Percentiles rank a stretch among this genome's conserved stretches.
Evolutionary conservation across 768 basidiomycete species (phyloP).

Genomic region (Lenzites betulinus): DNA sequence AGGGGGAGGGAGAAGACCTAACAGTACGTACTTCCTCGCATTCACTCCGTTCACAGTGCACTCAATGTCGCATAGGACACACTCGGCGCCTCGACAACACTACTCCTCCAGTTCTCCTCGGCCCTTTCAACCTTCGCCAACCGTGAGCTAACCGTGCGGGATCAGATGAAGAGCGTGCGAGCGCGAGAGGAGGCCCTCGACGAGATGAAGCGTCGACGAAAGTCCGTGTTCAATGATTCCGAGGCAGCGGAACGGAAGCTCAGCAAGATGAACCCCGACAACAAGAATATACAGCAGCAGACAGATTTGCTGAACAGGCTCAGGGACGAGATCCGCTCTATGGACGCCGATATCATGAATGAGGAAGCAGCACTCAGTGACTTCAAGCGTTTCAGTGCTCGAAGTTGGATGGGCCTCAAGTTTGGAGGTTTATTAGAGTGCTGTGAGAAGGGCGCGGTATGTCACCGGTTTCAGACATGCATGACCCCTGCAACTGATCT

Average conservation of each 20-base stretch:
- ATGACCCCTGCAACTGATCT: background rate
- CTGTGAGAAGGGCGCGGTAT: constrained; percentile 72
- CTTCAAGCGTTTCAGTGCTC: constrained; percentile 73
- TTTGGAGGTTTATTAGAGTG: constrained; percentile 86
- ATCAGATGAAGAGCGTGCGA: constrained; percentile 79
- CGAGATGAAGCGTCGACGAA: constrained; percentile 70
- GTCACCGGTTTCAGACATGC: constrained; percentile 15
- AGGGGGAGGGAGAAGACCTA: constrained; percentile 82
- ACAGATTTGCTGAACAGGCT: constrained; percentile 70
- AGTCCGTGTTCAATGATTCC: constrained; percentile 65
- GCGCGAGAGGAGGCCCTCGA: constrained; percentile 84
- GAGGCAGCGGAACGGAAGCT: constrained; percentile 88
- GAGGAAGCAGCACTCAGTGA: constrained; percentile 83
- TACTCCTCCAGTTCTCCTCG: constrained; percentile 66
- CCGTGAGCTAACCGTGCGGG: constrained; percentile 68
- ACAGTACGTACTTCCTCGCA: constrained; percentile 47
- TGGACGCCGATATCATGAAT: constrained; percentile 82
- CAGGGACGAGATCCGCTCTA: constrained; percentile 70
- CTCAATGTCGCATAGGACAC: constrained; percentile 56
- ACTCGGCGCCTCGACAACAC: constrained; percentile 64
- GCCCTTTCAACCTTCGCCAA: constrained; percentile 70
- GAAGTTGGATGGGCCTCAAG: constrained; percentile 77
- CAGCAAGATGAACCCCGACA: constrained; percentile 84
- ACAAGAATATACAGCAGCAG: constrained; percentile 79
- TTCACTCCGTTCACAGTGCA: background rate